A percentile compares a stretch with the other conserved stretches of the same genome.
phyloP scores from a whole-genome alignment of 148 eudicot species.

The Camellia lanceoleosa region DNA sequence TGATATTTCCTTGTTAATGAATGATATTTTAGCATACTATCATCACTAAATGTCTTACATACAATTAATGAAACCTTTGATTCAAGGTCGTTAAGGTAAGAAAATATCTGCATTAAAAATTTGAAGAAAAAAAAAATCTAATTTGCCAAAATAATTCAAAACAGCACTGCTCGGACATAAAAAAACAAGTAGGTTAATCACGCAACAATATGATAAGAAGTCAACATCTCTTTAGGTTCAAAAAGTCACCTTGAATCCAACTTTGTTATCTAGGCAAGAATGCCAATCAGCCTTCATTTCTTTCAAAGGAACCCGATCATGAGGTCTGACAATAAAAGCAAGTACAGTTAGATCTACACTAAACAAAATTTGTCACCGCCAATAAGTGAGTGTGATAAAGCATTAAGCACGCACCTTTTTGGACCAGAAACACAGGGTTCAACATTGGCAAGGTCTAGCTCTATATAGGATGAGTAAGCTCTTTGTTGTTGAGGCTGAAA shows the following conservation, averaged over 20 bases:
- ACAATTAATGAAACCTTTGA: neutral
- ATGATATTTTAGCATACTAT: neutral
- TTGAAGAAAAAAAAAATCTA: neutral
- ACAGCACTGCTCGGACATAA: neutral
- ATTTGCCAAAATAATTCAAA: neutral
- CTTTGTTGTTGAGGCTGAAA: constrained; percentile 54
- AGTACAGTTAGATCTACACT: constrained; percentile 2
- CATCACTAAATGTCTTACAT: neutral
- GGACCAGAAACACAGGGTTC: constrained; percentile 69
- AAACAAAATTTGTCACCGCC: neutral
- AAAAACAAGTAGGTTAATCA: neutral
- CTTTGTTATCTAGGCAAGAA: constrained; percentile 60
- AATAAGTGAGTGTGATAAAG: neutral
- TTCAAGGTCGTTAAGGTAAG: neutral
- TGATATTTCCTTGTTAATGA: neutral
- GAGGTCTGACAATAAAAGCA: constrained; percentile 43
- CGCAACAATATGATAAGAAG: neutral
- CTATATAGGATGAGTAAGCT: constrained; percentile 49
- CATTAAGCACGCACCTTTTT: constrained; percentile 39
- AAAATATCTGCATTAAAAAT: neutral
- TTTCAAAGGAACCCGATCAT: constrained; percentile 56
- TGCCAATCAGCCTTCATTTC: constrained; percentile 75
- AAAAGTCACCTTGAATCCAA: constrained; percentile 57
- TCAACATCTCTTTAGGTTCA: neutral
- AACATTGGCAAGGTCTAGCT: constrained; percentile 48